A percentile compares a stretch with the other conserved stretches of the same genome.
Evolutionary conservation across 768 basidiomycete species (phyloP).

Genomic region (Trametes coccinea): DNA sequence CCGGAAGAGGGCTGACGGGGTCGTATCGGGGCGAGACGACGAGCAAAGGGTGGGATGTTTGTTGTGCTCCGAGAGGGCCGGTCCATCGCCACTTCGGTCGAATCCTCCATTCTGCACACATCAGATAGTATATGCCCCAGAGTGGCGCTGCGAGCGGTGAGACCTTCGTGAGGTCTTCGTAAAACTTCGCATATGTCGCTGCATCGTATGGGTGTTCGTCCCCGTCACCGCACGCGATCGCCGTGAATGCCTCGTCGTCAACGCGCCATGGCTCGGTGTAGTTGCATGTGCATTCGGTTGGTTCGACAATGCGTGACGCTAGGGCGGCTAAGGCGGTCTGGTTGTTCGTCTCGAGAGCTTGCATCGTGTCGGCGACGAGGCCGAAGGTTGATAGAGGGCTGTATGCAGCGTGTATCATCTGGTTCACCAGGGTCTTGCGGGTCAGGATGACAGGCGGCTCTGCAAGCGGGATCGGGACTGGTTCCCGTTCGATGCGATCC

Average conservation of each 20-base stretch:
- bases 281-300: conserved; percentile 14
- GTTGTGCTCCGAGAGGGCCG: conserved; percentile 20
- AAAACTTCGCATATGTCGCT: conserved; percentile 7
- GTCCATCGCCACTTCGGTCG: conserved; percentile 22
- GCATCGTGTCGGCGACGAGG: conserved; percentile 11
- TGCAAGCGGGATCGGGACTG: conserved; percentile 14
- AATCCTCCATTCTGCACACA: conserved; percentile 21
- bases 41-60: conserved; percentile 22
- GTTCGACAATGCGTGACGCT: conserved; percentile 8
- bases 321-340: conserved; percentile 14
- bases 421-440: conserved; percentile 6
- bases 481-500: conserved; percentile 6
- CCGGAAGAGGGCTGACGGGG: conserved; percentile 23
- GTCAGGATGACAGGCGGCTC: conserved; percentile 17
- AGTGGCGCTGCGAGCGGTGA: conserved; percentile 14
- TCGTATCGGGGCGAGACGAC: conserved; percentile 21
- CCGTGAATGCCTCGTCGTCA: conserved; percentile 13
- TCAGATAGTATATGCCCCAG: conserved; percentile 19
- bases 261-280: conserved; percentile 1
- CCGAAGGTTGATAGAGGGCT: conserved; percentile 4
- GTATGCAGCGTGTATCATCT: conserved; percentile 15
- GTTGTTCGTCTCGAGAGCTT: conserved; percentile 16
- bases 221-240: conserved; percentile 22
- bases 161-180: neutral
- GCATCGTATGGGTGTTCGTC: conserved; percentile 14